phyloP scores from a whole-genome alignment of 345 rosid species.

The Combretum micranthum region DNA sequence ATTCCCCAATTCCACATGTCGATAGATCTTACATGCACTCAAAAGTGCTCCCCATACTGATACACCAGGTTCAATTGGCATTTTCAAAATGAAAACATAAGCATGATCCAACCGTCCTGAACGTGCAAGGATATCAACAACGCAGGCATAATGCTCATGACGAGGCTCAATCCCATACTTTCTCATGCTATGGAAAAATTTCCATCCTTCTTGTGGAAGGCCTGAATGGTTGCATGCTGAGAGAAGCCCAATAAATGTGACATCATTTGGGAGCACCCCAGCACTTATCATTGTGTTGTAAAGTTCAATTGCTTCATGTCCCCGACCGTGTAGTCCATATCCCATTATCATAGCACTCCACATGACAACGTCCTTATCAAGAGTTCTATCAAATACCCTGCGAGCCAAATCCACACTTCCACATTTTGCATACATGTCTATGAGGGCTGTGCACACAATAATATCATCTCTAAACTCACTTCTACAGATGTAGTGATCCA shows the following conservation, averaged over 20 bases:
- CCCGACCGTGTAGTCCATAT: conserved; percentile 17
- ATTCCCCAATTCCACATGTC: conserved; percentile 14
- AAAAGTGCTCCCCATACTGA: conserved; percentile 21
- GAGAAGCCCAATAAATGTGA: conserved; percentile 18
- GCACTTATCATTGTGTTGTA: conserved; percentile 10
- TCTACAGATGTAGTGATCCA: conserved; percentile 9
- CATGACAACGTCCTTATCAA: conserved; percentile 15
- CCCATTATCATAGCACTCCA: conserved; percentile 22
- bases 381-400: conserved; percentile 8
- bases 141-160: conserved; percentile 18
- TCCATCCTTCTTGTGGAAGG: conserved; percentile 17
- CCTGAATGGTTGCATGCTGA: conserved; percentile 18
- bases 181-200: conserved; percentile 14
- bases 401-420: conserved; percentile 15
- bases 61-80: conserved; percentile 15
- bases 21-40: conserved; percentile 16
- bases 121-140: conserved; percentile 19
- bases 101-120: conserved; percentile 13
- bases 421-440: conserved; percentile 19
- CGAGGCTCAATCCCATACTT: conserved; percentile 16
- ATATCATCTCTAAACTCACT: conserved; percentile 9
- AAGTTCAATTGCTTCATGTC: conserved; percentile 14
- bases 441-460: conserved; percentile 13
- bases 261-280: conserved; percentile 17
- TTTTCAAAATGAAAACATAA: conserved; percentile 11